phyloP scores from a whole-genome alignment of 208 protist species.

The Strigomonas oncopelti region DNA sequence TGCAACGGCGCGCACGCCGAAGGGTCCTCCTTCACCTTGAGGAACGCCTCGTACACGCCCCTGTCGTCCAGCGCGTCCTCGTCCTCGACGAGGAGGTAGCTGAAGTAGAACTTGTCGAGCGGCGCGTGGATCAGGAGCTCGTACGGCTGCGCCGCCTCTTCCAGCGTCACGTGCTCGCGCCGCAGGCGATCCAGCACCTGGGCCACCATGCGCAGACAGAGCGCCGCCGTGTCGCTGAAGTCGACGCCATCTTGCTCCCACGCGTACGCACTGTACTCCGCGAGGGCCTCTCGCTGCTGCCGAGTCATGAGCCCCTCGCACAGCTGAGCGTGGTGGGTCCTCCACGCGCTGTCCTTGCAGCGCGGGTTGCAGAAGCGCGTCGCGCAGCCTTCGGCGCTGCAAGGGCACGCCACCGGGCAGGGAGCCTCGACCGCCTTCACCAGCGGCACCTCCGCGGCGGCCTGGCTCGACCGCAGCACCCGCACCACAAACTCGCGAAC shows the following conservation, averaged over 20 bases:
- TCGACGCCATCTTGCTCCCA: conserved; percentile 67
- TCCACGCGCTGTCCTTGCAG: conserved; percentile 47
- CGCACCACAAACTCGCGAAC: conserved; percentile 36
- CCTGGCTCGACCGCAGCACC: conserved; percentile 26
- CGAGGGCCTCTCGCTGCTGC: conserved; percentile 27
- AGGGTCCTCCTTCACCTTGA: conserved; percentile 26
- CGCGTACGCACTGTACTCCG: conserved; percentile 31
- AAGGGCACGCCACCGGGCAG: conserved; percentile 31
- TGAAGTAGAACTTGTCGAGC: conserved; percentile 52
- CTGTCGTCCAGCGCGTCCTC: conserved; percentile 11
- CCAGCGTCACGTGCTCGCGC: conserved; percentile 21
- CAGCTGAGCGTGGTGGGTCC: conserved; percentile 34
- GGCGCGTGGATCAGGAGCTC: conserved; percentile 50
- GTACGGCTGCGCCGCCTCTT: conserved; percentile 35
- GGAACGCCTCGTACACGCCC: conserved; percentile 7
- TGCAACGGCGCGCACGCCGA: conserved; percentile 15
- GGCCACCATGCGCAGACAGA: conserved; percentile 52
- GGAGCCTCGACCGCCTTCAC: conserved; percentile 18
- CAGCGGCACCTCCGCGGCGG: conserved; percentile 31
- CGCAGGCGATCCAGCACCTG: conserved; percentile 37
- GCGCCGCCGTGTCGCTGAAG: conserved; percentile 65
- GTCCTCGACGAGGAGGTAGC: conserved; percentile 42
- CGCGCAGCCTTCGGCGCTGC: conserved; percentile 35
- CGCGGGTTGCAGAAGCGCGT: conserved; percentile 52
- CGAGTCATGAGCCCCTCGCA: conserved; percentile 46